These are phyloP conservation scores for Russula olivacea DNA, from an alignment of 768 basidiomycete species.

Conservation along the genomic window DNA sequence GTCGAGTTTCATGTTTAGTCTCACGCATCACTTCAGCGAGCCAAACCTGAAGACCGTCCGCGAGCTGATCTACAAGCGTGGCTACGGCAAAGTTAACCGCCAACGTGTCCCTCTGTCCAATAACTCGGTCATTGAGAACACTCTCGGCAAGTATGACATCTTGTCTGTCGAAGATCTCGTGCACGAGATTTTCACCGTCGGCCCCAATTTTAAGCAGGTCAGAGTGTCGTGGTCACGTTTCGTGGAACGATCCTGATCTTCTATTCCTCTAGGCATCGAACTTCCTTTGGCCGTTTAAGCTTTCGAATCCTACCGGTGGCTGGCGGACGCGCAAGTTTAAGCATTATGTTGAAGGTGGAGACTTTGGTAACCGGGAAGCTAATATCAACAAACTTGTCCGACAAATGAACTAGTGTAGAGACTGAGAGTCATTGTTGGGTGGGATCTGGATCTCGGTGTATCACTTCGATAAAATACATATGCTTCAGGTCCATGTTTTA, in stretches of 20 bases:
- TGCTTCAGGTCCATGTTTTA: constrained; percentile 15
- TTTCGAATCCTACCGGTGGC: constrained; percentile 97
- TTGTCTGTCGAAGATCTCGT: constrained; percentile 96
- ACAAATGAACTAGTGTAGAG: constrained; percentile 69
- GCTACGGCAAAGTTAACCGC: constrained; percentile 97
- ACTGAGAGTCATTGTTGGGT: constrained; percentile 11
- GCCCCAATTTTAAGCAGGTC: constrained; percentile 99
- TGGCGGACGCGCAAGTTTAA: constrained; percentile 99
- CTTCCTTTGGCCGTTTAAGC: constrained; percentile 99
- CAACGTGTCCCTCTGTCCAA: constrained; percentile 94
- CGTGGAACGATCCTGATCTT: not conserved
- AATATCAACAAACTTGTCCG: constrained; percentile 98
- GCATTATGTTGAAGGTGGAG: constrained; percentile 93
- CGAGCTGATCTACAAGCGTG: constrained; percentile 98
- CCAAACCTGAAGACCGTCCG: constrained; percentile 96
- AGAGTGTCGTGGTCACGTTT: constrained; percentile 26
- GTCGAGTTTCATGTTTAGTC: not conserved
- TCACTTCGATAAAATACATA: constrained; percentile 31
- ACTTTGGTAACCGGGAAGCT: constrained; percentile 93
- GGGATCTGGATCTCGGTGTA: constrained; percentile 19
- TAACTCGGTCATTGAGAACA: constrained; percentile 87
- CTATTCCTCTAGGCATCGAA: constrained; percentile 53
- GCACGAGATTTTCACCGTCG: constrained; percentile 91
- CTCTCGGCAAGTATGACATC: constrained; percentile 91
- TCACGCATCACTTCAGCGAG: constrained; percentile 47